A percentile compares a stretch with the other conserved stretches of the same genome.
These are phyloP conservation scores for Sporopachydermia cereana DNA, from an alignment of 1,139 yeast genomes.

Conservation along the genomic window DNA sequence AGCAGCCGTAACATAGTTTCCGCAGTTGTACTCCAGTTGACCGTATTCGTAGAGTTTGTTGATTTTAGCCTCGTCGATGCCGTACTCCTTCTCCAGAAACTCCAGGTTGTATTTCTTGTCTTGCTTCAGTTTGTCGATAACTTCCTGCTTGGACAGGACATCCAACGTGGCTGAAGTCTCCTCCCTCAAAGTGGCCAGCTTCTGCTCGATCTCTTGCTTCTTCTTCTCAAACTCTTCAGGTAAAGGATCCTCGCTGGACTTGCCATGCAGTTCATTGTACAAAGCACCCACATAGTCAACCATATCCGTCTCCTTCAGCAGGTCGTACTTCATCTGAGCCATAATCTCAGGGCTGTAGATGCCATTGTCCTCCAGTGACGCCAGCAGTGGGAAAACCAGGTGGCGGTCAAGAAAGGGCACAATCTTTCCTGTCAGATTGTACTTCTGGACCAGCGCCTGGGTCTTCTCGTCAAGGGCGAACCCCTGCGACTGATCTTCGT, in stretches of 20 bases:
- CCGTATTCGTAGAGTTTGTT: conserved; percentile 43
- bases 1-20: conserved; percentile 45
- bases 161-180: conserved; percentile 35
- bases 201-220: conserved; percentile 29
- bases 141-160: conserved; percentile 37
- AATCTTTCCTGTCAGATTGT: conserved; percentile 41
- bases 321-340: conserved; percentile 35
- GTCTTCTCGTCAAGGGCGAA: conserved; percentile 7
- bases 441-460: conserved; percentile 19
- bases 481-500: not conserved
- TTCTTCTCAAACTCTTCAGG: conserved; percentile 30
- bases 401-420: conserved; percentile 49
- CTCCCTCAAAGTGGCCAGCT: conserved; percentile 29
- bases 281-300: conserved; percentile 34
- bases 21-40: conserved; percentile 47
- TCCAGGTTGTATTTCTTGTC: conserved; percentile 41
- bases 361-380: conserved; percentile 32
- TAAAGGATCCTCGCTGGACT: conserved; percentile 23
- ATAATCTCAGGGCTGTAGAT: conserved; percentile 34
- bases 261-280: conserved; percentile 26
- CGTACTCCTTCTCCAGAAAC: conserved; percentile 31
- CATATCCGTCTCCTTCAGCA: conserved; percentile 46
- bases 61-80: conserved; percentile 31
- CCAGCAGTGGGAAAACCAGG: conserved; percentile 40
- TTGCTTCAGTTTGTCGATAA: conserved; percentile 34